These are phyloP conservation scores for Chlamydomonas incerta DNA, from an alignment of 139 green algal genomes.

Conservation along the genomic window DNA sequence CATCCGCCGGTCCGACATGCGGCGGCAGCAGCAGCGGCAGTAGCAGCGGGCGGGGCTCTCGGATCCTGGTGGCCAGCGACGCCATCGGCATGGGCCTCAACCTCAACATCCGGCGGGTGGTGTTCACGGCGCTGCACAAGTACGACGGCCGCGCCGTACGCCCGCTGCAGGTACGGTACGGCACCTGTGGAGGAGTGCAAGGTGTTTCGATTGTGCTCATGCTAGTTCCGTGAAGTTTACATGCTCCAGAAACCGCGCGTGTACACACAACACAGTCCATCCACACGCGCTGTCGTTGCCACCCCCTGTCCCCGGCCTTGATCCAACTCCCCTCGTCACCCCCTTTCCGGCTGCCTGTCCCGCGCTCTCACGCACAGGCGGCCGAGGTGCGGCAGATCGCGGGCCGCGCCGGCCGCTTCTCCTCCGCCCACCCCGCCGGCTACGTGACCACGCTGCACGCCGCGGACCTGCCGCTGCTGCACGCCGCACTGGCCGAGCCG, in stretches of 20 bases:
- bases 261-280: no score
- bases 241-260: no score
- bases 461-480: slow-evolving; percentile 52
- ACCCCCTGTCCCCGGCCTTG: no score
- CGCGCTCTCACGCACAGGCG: no score
- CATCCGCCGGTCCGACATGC: background rate
- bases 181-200: no score
- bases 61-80: slow-evolving; percentile 94
- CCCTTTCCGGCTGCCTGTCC: no score
- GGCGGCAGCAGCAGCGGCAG: no score
- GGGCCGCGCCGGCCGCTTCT: slow-evolving; percentile 45
- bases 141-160: slow-evolving; percentile 66
- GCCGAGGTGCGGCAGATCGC: slow-evolving; percentile 53
- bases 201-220: no score
- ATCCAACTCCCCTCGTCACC: no score
- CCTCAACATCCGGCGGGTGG: slow-evolving; percentile 93
- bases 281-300: background rate
- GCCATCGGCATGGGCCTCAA: slow-evolving; percentile 99
- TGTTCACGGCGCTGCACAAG: slow-evolving; percentile 91
- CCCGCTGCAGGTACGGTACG: slow-evolving; percentile 28
- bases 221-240: background rate
- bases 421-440: slow-evolving; percentile 46
- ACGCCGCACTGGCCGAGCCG: slow-evolving; percentile 34
- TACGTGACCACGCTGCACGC: slow-evolving; percentile 54
- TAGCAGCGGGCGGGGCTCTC: background rate